A percentile compares a stretch with the other conserved stretches of the same genome.
phyloP scores from a whole-genome alignment of 345 rosid genomes.

The Trapa incisa region DNA sequence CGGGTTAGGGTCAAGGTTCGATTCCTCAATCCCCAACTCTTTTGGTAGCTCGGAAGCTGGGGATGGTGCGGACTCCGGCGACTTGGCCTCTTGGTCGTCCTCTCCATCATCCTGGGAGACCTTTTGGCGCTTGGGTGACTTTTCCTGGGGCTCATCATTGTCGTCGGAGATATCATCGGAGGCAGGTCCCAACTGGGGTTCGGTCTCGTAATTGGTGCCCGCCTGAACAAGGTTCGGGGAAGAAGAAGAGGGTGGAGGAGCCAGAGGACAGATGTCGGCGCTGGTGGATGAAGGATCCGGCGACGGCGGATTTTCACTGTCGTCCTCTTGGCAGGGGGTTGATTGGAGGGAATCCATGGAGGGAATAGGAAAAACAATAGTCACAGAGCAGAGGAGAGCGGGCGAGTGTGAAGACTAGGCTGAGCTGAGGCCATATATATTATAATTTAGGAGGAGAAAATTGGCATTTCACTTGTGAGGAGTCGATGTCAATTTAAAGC shows the following conservation, averaged over 20 bases:
- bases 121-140: constrained; percentile 25
- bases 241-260: neutral
- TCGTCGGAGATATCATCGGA: constrained; percentile 57
- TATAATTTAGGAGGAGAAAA: no score
- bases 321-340: neutral
- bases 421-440: no score
- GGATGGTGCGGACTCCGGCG: neutral
- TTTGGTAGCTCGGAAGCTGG: neutral
- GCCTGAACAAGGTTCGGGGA: neutral
- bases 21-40: neutral
- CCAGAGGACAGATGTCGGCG: neutral
- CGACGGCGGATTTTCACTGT: neutral
- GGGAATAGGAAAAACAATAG: no score
- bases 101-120: constrained; percentile 24
- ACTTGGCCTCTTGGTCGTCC: constrained; percentile 3
- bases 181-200: constrained; percentile 26
- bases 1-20: neutral
- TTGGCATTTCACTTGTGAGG: no score
- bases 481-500: no score
- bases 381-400: no score
- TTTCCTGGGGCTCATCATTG: constrained; percentile 33
- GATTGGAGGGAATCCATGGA: constrained; percentile 1
- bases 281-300: neutral
- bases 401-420: no score
- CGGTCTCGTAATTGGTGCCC: neutral